These are phyloP conservation scores for Mycena latifolia DNA, from an alignment of 768 basidiomycete genomes.

Conservation along the genomic window DNA sequence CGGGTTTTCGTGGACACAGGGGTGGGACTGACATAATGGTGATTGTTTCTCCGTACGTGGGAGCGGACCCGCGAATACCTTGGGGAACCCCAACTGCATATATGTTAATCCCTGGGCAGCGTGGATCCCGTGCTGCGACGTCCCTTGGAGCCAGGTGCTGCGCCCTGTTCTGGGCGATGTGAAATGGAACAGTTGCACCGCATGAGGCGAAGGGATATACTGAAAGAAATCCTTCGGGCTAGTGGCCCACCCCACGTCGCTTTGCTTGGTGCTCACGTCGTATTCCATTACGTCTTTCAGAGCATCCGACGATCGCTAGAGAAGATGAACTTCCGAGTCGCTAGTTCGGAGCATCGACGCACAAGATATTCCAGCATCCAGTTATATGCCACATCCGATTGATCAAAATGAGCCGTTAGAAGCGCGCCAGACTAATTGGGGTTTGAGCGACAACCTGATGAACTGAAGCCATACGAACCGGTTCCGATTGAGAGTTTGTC, in stretches of 20 bases:
- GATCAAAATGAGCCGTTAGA: constrained; percentile 20
- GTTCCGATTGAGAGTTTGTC: constrained; percentile 15
- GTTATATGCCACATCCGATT: constrained; percentile 25
- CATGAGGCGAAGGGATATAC: constrained; percentile 4
- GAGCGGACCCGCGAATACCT: constrained; percentile 4
- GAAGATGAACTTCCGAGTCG: too few species aligned
- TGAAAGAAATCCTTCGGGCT: constrained; percentile 5
- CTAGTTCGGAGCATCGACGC: background rate
- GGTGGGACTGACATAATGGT: constrained; percentile 6
- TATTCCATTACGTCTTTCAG: constrained; percentile 8
- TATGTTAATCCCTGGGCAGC: background rate
- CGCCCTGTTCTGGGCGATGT: constrained; percentile 2
- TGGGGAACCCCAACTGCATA: background rate
- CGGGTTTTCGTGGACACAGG: background rate
- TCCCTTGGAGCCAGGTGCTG: constrained; percentile 14
- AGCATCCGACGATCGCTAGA: constrained; percentile 13
- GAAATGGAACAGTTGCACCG: constrained; percentile 6
- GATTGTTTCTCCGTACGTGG: background rate
- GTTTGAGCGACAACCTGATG: too few species aligned
- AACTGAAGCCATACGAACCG: constrained; percentile 16
- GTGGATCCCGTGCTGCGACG: background rate
- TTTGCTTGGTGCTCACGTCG: constrained; percentile 15
- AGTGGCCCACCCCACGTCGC: constrained; percentile 6
- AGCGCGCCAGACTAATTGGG: constrained; percentile 27
- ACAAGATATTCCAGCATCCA: constrained; percentile 34